Evolutionary conservation across 208 protist species (phyloP).

Genomic region (Leishmania gerbilli): DNA sequence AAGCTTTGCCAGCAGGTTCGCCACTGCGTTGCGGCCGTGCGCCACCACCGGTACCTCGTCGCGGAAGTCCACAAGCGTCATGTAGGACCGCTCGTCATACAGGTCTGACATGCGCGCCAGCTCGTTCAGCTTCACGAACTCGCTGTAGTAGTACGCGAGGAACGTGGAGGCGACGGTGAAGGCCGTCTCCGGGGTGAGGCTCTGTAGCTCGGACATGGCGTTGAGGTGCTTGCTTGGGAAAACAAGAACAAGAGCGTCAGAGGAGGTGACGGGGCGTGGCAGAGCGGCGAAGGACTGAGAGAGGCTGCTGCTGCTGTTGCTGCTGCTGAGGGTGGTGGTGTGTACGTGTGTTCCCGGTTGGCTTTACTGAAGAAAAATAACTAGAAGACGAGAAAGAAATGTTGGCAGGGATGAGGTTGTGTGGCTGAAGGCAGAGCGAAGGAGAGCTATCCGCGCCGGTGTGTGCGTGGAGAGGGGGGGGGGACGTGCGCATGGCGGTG

Average conservation of each 20-base stretch:
- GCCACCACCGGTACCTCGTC: constrained; percentile 48
- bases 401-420: not conserved
- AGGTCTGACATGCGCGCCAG: constrained; percentile 54
- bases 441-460: not conserved
- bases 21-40: constrained; percentile 54
- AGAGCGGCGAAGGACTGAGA: not conserved
- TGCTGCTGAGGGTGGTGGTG: not conserved
- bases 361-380: not conserved
- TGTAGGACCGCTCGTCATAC: constrained; percentile 67
- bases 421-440: not conserved
- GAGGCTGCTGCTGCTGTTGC: not conserved
- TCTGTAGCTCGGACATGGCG: constrained; percentile 26
- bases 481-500: not conserved
- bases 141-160: constrained; percentile 78
- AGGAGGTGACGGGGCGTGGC: not conserved
- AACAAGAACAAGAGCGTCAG: not conserved
- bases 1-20: constrained; percentile 53
- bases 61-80: constrained; percentile 60
- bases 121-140: constrained; percentile 64
- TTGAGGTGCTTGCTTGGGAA: not conserved
- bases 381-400: not conserved
- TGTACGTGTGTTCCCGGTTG: not conserved
- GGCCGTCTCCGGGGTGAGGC: constrained; percentile 47
- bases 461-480: not conserved
- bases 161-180: constrained; percentile 68